Evolutionary conservation across 768 basidiomycete genomes (phyloP), one percentile per base, ranked within the genome.

Genomic region (Paxillus rubicundulus): DNA sequence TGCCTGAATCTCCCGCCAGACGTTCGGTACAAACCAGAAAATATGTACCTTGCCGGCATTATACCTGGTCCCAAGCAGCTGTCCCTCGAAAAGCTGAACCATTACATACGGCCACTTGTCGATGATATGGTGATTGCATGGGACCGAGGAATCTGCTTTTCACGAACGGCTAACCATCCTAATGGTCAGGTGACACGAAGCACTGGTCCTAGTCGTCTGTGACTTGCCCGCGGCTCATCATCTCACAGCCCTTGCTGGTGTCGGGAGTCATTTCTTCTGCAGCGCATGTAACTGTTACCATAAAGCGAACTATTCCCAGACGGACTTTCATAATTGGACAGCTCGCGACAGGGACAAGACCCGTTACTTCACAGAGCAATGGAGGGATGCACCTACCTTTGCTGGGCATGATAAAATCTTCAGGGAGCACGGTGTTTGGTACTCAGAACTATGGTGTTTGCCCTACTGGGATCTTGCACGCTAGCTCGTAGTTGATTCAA

Each of bases 151-250:
- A 20, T 63, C 14, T 49, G 40, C 9, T 44, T 58, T 37, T 50
- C 56, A 5, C 37, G 45, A 27, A 64, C 60, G 17, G 47, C 53
- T 5, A n/a, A 34, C 40, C 34, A 51, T 32, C 52, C 56, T 12
- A 18, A 47, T n/a, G 56, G 65, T 7, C 32, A 55, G 4, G 17
- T 47, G 5, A 33, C 49, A 21, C 42, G 53, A 10, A 39, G 56
- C 37, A 52, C 55, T 49, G 1, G 46, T 68, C n/a, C 64, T 67
- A 0, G 56, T 70, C 1, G 60, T 70, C 1, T 63, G 64, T 16
- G 72, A 75, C 24, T 53, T 70, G 6, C 69, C 62, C 28, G 45
- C 49, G 5, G 20, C 54, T 56, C 16, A 45, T 24, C 67, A 68
- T 45, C 57, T 66, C 1, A 52, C 62, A 2, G 70, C 70, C 1